Evolutionary conservation across 495 filamentous ascomycete species (phyloP).

Genomic region (Lepraria neglecta): DNA sequence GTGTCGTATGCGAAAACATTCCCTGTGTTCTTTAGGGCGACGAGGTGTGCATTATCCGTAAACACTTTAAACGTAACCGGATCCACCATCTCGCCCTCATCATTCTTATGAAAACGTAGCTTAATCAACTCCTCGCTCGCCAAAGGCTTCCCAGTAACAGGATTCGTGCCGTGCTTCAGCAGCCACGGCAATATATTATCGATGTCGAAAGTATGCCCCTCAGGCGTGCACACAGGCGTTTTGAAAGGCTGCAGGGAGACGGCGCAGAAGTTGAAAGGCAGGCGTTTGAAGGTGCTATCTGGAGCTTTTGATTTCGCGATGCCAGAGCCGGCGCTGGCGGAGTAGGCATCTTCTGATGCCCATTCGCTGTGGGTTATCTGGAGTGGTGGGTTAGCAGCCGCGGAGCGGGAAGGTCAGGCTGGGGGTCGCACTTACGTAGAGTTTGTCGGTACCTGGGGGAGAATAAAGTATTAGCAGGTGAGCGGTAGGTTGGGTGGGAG

Average conservation of each 20-base stretch:
- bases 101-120: conserved; percentile 87
- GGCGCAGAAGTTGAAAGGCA: conserved; percentile 98
- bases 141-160: conserved; percentile 72
- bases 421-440: conserved; percentile 53
- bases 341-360: conserved; percentile 82
- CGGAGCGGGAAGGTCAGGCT: not conserved
- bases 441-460: conserved; percentile 57
- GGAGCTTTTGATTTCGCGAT: conserved; percentile 46
- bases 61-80: conserved; percentile 96
- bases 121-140: conserved; percentile 80
- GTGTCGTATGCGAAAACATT: conserved; percentile 98
- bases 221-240: conserved; percentile 73
- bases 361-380: conserved; percentile 93
- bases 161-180: conserved; percentile 85
- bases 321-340: conserved; percentile 66
- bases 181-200: conserved; percentile 88
- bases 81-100: conserved; percentile 86
- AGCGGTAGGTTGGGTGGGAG: not conserved
- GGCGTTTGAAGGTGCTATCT: conserved; percentile 68
- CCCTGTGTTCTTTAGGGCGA: conserved; percentile 77
- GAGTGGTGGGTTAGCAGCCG: conserved; percentile 9
- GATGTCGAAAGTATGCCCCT: conserved; percentile 79
- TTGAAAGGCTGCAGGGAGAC: conserved; percentile 87
- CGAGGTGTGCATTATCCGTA: conserved; percentile 96
- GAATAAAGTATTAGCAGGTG: conserved; percentile 13